Percentiles rank a stretch among this genome's conserved stretches.
Conservation (phyloP, 495 filamentous ascomycete genomes). For the Glonium stellatum region DNA sequence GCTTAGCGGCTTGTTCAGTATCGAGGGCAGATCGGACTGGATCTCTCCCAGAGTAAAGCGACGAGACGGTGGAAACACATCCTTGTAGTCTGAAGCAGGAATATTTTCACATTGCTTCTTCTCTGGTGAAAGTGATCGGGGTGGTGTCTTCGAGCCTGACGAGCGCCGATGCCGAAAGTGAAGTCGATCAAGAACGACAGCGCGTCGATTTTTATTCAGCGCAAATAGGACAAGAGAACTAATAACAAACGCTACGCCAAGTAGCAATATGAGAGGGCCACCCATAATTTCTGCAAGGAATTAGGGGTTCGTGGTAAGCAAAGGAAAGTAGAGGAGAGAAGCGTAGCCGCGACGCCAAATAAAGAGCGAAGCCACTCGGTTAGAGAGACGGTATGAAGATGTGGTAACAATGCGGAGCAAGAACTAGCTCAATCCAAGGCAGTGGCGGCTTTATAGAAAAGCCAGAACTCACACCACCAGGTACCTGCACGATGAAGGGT, state of each 20-base stretch:
- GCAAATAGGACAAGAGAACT: slow-evolving; percentile 12
- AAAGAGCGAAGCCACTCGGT: not conserved
- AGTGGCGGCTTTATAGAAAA: not conserved
- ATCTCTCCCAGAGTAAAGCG: slow-evolving; percentile 43
- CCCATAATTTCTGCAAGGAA: not conserved
- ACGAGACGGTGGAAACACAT: slow-evolving; percentile 51
- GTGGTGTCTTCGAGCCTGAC: slow-evolving; percentile 45
- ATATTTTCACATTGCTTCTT: slow-evolving; percentile 22
- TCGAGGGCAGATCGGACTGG: slow-evolving; percentile 19
- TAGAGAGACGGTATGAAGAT: not conserved
- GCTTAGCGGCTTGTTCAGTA: slow-evolving; percentile 20
- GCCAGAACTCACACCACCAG: not conserved
- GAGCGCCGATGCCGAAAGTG: slow-evolving; percentile 21
- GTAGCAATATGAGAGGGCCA: slow-evolving; percentile 15
- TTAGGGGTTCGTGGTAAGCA: not conserved
- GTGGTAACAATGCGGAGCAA: not conserved
- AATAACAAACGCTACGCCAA: slow-evolving; percentile 19
- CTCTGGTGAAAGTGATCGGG: slow-evolving; percentile 49
- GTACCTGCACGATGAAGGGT: not conserved
- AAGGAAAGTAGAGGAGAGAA: not conserved
- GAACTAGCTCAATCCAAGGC: not conserved
- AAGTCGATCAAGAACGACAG: slow-evolving; percentile 29
- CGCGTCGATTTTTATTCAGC: slow-evolving; percentile 19
- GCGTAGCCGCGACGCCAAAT: not conserved
- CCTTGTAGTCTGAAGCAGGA: slow-evolving; percentile 37